Conservation (phyloP, 2,329 filamentous ascomycete genomes). For the Pyricularia sp. region DNA sequence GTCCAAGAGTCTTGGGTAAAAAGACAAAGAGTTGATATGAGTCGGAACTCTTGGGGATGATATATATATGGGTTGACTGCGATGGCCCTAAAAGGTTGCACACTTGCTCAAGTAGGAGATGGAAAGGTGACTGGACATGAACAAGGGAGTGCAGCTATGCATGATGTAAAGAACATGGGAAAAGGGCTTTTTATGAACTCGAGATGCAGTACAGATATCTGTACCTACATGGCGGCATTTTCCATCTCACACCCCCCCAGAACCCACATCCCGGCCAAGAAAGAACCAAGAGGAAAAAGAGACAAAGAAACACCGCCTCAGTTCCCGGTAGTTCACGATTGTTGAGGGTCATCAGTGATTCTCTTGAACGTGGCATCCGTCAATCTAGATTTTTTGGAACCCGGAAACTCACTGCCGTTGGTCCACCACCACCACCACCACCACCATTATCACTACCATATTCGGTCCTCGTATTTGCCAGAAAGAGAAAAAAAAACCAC, state of each 20-base stretch:
- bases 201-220: background rate
- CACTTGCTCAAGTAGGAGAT: background rate
- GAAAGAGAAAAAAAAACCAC: background rate
- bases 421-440: background rate
- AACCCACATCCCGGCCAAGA: background rate
- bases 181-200: background rate
- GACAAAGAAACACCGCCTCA: background rate
- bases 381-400: background rate
- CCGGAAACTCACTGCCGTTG: background rate
- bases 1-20: background rate
- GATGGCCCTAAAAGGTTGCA: background rate
- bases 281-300: background rate
- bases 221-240: background rate
- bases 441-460: background rate
- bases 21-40: background rate
- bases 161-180: background rate
- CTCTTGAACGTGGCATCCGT: background rate
- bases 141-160: background rate
- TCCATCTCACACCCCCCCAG: background rate
- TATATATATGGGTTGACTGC: background rate
- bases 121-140: background rate
- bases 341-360: background rate
- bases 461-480: background rate
- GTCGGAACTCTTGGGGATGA: background rate
- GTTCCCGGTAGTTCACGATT: background rate